Evolutionary conservation across 257 asterid species (phyloP).

Genomic region (Voacanga thouarsii): DNA sequence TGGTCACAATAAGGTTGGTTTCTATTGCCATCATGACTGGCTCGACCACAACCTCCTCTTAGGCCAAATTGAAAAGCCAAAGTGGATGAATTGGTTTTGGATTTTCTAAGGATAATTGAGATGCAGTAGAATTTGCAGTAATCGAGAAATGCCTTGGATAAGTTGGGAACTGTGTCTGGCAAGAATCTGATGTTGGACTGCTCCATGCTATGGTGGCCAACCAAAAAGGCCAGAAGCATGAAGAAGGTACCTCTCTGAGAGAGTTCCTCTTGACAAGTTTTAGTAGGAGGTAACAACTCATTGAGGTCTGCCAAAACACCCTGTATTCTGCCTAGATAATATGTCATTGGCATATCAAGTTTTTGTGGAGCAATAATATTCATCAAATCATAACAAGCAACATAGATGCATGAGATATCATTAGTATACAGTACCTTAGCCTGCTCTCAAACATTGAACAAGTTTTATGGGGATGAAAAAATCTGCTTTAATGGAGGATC

Average conservation of each 20-base stretch:
- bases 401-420: too few species aligned
- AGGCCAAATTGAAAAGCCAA: neutral
- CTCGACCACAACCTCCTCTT: neutral
- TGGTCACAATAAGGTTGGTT: neutral
- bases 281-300: neutral
- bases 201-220: neutral
- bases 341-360: neutral
- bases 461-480: neutral
- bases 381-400: too few species aligned
- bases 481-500: neutral
- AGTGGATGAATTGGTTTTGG: neutral
- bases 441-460: neutral
- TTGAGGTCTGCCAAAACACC: neutral
- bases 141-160: neutral
- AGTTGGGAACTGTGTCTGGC: neutral
- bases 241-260: neutral
- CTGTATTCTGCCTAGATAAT: conserved; percentile 3
- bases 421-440: too few species aligned
- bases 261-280: neutral
- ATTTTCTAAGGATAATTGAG: too few species aligned
- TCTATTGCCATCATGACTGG: too few species aligned
- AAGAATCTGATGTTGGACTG: neutral
- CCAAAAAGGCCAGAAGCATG: neutral
- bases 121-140: neutral
- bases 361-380: neutral